phyloP scores from a whole-genome alignment of 352 stramenopile species.

The Globisporangium iwayamae region DNA sequence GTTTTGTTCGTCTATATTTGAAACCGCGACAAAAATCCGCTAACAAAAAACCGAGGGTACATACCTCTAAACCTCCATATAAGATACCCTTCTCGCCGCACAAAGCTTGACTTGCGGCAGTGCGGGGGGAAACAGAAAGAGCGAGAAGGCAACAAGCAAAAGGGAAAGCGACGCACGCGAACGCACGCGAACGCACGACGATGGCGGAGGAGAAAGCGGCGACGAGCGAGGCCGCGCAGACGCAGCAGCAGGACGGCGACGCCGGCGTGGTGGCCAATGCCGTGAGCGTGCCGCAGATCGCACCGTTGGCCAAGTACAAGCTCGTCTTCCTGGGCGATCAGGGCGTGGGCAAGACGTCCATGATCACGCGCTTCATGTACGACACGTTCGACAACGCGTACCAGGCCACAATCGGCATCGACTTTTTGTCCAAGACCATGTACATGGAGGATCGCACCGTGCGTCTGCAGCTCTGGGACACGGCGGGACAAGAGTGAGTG shows the following conservation, averaged over 20 bases:
- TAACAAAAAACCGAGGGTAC: too few species aligned
- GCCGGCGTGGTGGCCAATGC: constrained; percentile 9
- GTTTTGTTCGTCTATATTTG: too few species aligned
- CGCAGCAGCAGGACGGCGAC: constrained; percentile 17
- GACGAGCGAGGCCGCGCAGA: constrained; percentile 3
- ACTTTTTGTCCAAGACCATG: constrained; percentile 99
- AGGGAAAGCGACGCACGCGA: neutral
- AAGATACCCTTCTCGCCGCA: neutral
- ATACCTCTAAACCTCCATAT: too few species aligned
- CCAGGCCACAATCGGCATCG: constrained; percentile 99
- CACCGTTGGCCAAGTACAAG: constrained; percentile 93
- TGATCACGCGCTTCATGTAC: constrained; percentile 99
- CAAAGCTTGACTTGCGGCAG: neutral
- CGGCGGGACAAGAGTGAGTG: constrained; percentile 94
- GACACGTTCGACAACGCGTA: constrained; percentile 97
- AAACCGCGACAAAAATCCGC: too few species aligned
- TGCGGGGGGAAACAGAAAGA: constrained; percentile 4
- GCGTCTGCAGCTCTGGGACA: constrained; percentile 99
- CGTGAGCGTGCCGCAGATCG: constrained; percentile 80
- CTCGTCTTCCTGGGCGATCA: constrained; percentile 95
- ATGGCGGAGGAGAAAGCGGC: constrained; percentile 26
- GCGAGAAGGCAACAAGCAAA: neutral
- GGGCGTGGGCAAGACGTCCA: constrained; percentile 99
- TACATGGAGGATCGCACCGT: constrained; percentile 98
- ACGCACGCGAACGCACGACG: neutral